Base-by-base conservation (phyloP, 768 basidiomycete genomes). In the Candolleomyces eurysporus region DNA sequence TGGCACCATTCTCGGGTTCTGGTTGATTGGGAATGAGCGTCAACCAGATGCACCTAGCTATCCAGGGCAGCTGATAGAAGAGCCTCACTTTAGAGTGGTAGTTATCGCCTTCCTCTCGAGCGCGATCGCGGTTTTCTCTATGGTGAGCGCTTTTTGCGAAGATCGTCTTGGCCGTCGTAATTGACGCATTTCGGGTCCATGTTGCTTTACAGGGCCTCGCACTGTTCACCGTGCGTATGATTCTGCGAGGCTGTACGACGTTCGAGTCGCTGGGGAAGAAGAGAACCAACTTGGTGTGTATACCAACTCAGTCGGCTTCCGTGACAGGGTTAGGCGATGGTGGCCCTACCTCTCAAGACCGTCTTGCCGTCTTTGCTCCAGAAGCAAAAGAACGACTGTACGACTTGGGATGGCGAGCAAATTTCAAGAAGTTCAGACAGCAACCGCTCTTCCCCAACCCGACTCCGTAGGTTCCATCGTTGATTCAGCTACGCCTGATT, bases 1-100 rank as follows among this genome's bases (percentile, higher is more conserved):
- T 55, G 80, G 80, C 32, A 69, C 69, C 30, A 65, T 66, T 4
- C 63, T 80, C 2, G 80, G 80, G 1, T 76, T 76, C 62, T 59
- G 67, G 13, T 65, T 75, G 14, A 54, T 78, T 14, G 66, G 68
- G 43, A 51, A 62, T 13, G 58, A 66, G 49, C 61, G 64, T 43
- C 31, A n/a, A 10, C 50, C n/a, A 58, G 59, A 58, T 7, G n/a
- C 57, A 49, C 31, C 60, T 39, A 42, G 36, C 43, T 60, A 67
- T 43, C 68, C 71, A 0, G 73, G 71, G 13, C 61, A 69, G 45
- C 51, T 76, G 14, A 66, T 81, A 8, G 76, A 76, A 62, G 69
- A 74, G 58, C 78, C 78, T 30, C 74, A 75, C 61, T 63, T 80
- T 16, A 63, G 74, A 48, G 61, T 79, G 5, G 49, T 76, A 32